Evolutionary conservation across 75 land plant genomes (phyloP), one percentile per base, ranked within the genome.

Genomic region (Selaginella tamariscina): DNA sequence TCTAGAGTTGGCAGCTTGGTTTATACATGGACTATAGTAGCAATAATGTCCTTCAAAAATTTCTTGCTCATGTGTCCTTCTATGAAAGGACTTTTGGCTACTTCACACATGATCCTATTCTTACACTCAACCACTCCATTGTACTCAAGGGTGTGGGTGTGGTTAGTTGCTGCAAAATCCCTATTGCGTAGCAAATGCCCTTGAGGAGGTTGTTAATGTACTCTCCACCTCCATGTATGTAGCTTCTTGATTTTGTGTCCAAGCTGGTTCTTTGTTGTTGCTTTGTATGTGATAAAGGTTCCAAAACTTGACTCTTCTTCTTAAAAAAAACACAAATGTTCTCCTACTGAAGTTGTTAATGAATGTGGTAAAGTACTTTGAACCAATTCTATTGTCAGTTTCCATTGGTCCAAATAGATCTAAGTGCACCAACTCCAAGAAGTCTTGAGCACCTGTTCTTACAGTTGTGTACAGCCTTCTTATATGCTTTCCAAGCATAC

Each of bases 251-350:
- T 49, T 11, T 11, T 49, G 18, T 49, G 11, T 11, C 20, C 20
- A 11, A 20, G 11, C 54, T 49, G 20, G 20, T 49, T 49, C 20
- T 49, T 20, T 49, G 20, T 49, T 11, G 54, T 20, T 49, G 54
- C 54, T 20, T 49, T 49, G 54, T 11, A 49, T 20, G 20, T 11
- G 11, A 11, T 49, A 20, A 49, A 49, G 20, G 54, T 11, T 49
- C 54, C 54, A 49, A 20, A 49, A 20, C 54, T 49, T 49, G 54
- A 20, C 54, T 49, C 54, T 49, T 49, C 54, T 49, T 49, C 54
- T 20, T 49, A 49, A 11, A 20, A 49, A 49, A 49, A 49, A 11
- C 54, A 49, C 20, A 11, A 11, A 49, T n/a, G n/a, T n/a, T n/a
- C n/a, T n/a, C n/a, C n/a, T n/a, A n/a, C n/a, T n/a, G n/a, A n/a